Percentiles rank a stretch among this genome's conserved stretches.
Evolutionary conservation across 495 filamentous ascomycete species (phyloP).

Genomic region (Lichenothelia convexa): DNA sequence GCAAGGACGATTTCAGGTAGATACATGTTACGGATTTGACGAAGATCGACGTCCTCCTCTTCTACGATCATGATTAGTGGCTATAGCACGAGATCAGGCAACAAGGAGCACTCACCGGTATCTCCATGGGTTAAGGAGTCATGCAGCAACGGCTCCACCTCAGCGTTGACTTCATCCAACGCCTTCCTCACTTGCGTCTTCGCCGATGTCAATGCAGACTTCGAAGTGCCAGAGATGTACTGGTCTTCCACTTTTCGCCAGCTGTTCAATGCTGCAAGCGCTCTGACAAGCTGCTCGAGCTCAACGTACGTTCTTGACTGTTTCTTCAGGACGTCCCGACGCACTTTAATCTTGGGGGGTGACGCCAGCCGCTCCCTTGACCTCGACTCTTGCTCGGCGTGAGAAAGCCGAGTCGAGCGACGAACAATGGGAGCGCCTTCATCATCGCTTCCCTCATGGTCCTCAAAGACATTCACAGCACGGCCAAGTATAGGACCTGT

Average conservation of each 20-base stretch:
- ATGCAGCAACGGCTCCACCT: constrained; percentile 4
- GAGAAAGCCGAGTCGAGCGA: background rate
- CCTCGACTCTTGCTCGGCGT: background rate
- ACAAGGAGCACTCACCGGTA: constrained; percentile 1
- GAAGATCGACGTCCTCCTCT: constrained; percentile 8
- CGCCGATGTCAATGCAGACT: too few species aligned
- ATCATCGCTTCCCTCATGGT: background rate
- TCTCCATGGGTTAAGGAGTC: constrained; percentile 1
- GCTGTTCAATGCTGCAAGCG: constrained; percentile 46
- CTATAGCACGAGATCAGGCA: background rate
- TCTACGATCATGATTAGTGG: constrained; percentile 2
- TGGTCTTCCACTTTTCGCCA: constrained; percentile 31
- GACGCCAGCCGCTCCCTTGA: background rate
- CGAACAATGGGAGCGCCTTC: background rate
- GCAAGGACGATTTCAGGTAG: constrained; percentile 66
- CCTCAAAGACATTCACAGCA: constrained; percentile 9
- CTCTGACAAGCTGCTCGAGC: constrained; percentile 48
- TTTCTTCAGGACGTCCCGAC: constrained; percentile 20
- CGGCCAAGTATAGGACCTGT: too few species aligned
- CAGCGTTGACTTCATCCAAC: constrained; percentile 4
- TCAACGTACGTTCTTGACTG: constrained; percentile 50
- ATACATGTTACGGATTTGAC: constrained; percentile 47
- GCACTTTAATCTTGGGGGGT: background rate
- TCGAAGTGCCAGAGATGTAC: too few species aligned
- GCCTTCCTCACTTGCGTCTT: constrained; percentile 7